Evolutionary conservation across 108 stramenopile genomes (phyloP).

Genomic region (Bacterosira constricta): DNA sequence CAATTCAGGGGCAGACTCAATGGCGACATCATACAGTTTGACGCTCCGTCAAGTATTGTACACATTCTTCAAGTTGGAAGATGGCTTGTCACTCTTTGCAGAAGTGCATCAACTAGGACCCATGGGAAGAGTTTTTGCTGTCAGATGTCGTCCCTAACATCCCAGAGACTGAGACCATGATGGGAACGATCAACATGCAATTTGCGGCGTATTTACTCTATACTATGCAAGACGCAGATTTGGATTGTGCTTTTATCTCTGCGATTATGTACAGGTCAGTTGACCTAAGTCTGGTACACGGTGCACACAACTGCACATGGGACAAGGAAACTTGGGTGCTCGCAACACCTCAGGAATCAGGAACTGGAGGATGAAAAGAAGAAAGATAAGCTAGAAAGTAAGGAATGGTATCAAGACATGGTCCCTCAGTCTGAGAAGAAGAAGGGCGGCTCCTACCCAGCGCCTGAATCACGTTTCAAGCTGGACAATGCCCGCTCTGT

Average conservation of each 20-base stretch:
- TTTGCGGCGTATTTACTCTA: background rate
- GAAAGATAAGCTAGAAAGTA: too few species aligned
- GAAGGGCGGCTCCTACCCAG: background rate
- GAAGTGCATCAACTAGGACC: background rate
- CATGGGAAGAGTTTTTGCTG: background rate
- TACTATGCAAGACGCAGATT: background rate
- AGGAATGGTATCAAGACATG: background rate
- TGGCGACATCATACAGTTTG: too few species aligned
- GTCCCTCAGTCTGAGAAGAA: background rate
- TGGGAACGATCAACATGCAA: background rate
- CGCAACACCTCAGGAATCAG: too few species aligned
- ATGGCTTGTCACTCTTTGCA: background rate
- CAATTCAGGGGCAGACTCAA: too few species aligned
- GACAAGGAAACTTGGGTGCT: background rate
- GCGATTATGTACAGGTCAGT: background rate
- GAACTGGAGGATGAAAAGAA: too few species aligned
- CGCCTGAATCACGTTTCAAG: background rate
- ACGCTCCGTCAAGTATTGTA: too few species aligned
- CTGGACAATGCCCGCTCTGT: background rate
- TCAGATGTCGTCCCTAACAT: background rate
- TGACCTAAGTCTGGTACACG: background rate
- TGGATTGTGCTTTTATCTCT: background rate
- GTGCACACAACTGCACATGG: background rate
- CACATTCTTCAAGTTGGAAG: too few species aligned
- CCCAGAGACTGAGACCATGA: background rate